These are phyloP conservation scores for Cucumis cinereus DNA, from an alignment of 306 rosid genomes.

Conservation along the genomic window DNA sequence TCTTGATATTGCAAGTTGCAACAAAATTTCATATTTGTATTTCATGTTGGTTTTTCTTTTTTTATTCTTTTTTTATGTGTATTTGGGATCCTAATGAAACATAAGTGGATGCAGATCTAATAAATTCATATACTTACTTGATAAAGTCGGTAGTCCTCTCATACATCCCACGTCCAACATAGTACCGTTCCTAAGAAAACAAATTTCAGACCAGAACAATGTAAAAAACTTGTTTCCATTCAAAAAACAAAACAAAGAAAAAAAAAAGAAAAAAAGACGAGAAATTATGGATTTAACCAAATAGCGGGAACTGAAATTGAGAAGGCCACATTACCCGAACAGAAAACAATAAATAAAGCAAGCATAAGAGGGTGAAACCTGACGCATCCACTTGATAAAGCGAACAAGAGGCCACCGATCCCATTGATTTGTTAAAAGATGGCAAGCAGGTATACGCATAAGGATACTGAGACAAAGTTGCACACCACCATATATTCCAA, in stretches of 20 bases:
- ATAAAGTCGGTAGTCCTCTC: slow-evolving; percentile 82
- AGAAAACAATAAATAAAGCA: not conserved
- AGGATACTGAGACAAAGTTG: slow-evolving; percentile 69
- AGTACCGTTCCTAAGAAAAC: slow-evolving; percentile 64
- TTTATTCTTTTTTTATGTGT: no score
- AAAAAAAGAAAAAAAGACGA: no score
- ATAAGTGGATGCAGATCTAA: not conserved
- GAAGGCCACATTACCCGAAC: slow-evolving; percentile 1
- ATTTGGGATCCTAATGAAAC: not conserved
- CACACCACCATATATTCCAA: slow-evolving; percentile 78
- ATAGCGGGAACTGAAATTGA: slow-evolving; percentile 8
- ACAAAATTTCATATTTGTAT: no score
- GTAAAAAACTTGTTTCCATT: no score
- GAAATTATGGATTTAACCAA: not conserved
- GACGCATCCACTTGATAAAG: slow-evolving; percentile 92
- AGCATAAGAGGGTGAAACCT: slow-evolving; percentile 33
- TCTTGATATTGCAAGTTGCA: no score
- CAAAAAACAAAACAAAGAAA: no score
- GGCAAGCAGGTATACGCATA: slow-evolving; percentile 90
- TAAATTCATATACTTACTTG: slow-evolving; percentile 36
- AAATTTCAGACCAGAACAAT: not conserved
- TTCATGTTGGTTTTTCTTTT: no score
- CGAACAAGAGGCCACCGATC: slow-evolving; percentile 79
- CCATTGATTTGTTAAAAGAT: slow-evolving; percentile 59
- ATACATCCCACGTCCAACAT: slow-evolving; percentile 94